Percentiles rank a stretch among this genome's conserved stretches.
Conservation (phyloP, 306 rosid genomes). For the Ziziphus jujuba region DNA sequence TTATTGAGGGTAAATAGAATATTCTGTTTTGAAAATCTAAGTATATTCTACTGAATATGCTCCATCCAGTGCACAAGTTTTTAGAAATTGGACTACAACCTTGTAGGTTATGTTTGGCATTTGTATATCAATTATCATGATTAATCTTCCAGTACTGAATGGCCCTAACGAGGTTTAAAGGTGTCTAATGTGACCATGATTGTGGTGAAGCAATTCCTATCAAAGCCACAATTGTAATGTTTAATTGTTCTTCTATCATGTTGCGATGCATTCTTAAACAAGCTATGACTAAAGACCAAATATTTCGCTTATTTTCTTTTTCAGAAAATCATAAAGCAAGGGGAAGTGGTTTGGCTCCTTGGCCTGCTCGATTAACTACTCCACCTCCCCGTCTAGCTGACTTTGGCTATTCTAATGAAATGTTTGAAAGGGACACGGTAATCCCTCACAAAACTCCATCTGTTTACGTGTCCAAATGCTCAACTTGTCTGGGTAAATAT, state of each 20-base stretch:
- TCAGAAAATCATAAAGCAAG: conserved; percentile 65
- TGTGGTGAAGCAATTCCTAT: too few species aligned
- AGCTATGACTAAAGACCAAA: background rate
- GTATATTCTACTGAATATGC: too few species aligned
- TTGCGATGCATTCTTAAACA: background rate
- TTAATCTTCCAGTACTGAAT: too few species aligned
- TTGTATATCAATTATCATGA: too few species aligned
- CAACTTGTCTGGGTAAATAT: background rate
- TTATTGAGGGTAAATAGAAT: too few species aligned
- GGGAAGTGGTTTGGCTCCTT: conserved; percentile 96
- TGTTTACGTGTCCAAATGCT: conserved; percentile 7
- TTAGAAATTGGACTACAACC: too few species aligned
- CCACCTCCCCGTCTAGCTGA: conserved; percentile 95
- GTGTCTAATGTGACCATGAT: too few species aligned
- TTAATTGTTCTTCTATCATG: background rate
- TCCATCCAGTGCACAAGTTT: too few species aligned
- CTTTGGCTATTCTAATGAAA: conserved; percentile 72
- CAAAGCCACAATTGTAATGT: background rate
- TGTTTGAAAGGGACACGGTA: conserved; percentile 92
- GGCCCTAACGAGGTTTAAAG: too few species aligned
- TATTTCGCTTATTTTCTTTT: background rate
- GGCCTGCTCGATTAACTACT: conserved; percentile 92
- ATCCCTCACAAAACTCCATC: conserved; percentile 14
- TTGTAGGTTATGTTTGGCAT: too few species aligned
- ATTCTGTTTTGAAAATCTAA: too few species aligned